Evolutionary conservation across 352 stramenopile genomes (phyloP), one percentile per base, ranked within the genome.

Genomic region (Phytopythium mirpurense): DNA sequence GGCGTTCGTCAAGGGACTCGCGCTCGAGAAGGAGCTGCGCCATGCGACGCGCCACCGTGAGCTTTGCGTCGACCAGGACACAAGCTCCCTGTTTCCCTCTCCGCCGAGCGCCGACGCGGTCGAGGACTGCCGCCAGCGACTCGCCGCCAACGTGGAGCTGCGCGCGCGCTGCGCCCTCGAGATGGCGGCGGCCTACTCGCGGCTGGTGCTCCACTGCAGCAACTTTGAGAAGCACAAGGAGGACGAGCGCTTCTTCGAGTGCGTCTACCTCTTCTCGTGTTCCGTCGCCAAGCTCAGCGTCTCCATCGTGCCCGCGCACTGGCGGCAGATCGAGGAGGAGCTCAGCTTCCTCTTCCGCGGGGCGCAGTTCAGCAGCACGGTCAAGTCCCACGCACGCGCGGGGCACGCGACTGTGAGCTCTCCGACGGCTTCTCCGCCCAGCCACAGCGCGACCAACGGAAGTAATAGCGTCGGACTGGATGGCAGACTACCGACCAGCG

Each of bases 161-260:
- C 68, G 70, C 36, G 38, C 51, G 23, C 63, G 41, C 24, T 79
- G 70, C 52, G 62, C 63, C 3, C 64, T 51, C 3, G 62, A 65
- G 23, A 72, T 90, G 52, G 72, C 74, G 10, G 63, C 73, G 2
- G 63, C 71, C 0, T 90, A 89, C 48, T 78, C 82, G 11, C 78
- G 82, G 8, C 44, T 93, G 18, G 72, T 90, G 36, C 70, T 93
- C 5, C 74, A 90, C 52, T 90, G 79, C 65, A 93, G 78, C 72
- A 93, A 89, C 60, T 87, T 78, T 51, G 80, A 92, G 63, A 82
- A 83, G 45, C 77, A 90, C 63, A 88, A 89, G 56, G 75, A 93
- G 42, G 82, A 93, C 68, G 70, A 88, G 54, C 68, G 63, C 38
- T 89, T 90, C 60, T 90, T 93, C 51, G 82, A 93, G 59, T 83